phyloP scores from a whole-genome alignment of 768 basidiomycete species.

The Collybiopsis confluens region DNA sequence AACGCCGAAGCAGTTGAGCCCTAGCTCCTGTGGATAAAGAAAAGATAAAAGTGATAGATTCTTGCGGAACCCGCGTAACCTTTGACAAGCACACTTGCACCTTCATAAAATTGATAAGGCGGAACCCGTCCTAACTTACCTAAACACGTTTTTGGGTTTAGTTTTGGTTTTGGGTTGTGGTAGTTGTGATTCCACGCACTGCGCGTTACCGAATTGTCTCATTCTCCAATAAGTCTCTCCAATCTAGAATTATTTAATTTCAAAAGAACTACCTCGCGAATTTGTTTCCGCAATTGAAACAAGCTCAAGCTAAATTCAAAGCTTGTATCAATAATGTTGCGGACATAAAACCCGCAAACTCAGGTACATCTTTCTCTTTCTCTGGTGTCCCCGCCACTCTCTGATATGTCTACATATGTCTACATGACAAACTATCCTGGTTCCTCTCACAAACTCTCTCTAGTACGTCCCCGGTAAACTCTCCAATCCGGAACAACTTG shows the following conservation, averaged over 20 bases:
- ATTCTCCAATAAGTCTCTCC: constrained; percentile 72
- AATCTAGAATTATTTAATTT: constrained; percentile 91
- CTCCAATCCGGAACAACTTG: constrained; percentile 73
- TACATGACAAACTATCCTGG: constrained; percentile 81
- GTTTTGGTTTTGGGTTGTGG: no score
- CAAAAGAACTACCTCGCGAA: constrained; percentile 87
- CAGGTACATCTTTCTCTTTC: constrained; percentile 31
- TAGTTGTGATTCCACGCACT: no score
- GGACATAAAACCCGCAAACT: constrained; percentile 70
- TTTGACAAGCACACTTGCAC: no score
- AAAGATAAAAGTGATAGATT: no score
- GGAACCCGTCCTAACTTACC: no score
- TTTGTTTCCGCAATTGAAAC: constrained; percentile 89
- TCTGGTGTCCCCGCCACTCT: background rate
- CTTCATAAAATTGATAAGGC: no score
- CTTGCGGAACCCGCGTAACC: no score
- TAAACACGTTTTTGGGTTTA: no score
- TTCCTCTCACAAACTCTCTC: constrained; percentile 91
- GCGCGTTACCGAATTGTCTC: no score
- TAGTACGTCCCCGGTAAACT: constrained; percentile 95
- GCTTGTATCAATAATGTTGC: constrained; percentile 77
- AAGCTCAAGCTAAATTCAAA: constrained; percentile 90
- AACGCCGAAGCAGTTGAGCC: no score
- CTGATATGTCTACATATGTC: background rate
- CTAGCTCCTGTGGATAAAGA: no score